Evolutionary conservation across 1,284 basidiomycete species (phyloP), one percentile per base, ranked within the genome.

Genomic region (Melampsora abietis-canadensis): DNA sequence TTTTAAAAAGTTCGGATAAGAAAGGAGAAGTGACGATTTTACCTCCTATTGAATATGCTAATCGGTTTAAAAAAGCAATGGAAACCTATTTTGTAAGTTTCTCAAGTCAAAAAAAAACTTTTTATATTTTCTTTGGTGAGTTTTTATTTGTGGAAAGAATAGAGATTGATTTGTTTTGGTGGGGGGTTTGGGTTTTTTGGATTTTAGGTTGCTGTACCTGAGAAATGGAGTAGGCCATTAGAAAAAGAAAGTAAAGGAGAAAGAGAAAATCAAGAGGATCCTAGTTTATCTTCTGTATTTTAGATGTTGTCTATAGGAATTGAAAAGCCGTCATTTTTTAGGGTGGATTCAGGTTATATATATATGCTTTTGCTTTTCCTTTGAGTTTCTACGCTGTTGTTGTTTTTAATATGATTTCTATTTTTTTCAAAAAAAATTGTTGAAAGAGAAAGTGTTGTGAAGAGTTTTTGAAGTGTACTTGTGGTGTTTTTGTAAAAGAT

Each of bases 131-230:
- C 30, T 27, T 15, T 60, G n/a, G n/a, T n/a, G n/a, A n/a, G n/a
- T 31, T 27, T 24, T 60, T 60, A 8, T 61, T 34, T 4, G 21
- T 61, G 34, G 34, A 34, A 34, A 34, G 34, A 34, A 4, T 4
- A 34, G 34, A 34, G 8, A 34, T 34, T 61, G 59, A 7, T 61
- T 34, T 30, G 6, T 34, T 61, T 31, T 61, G 37, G n/a, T n/a
- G 12, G 10, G 4, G 37, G 37, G 4, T 61, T 61, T 60, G n/a
- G 5, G 7, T 31, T 4, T 21, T 3, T 5, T 27, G n/a, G n/a
- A n/a, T 61, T 21, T 61, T 61, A 61, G 59, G 59, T 61, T 1
- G 59, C 59, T 61, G 59, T 61, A 61, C 59, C 59, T 27, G 59
- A 61, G 27, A 61, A 61, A 34, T 61, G 59, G 59, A 30, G 27